Percentiles rank a stretch among this genome's conserved stretches.
These are phyloP conservation scores for Houttuynia cordata DNA, from an alignment of 164 flowering plant genomes.

Conservation along the genomic window DNA sequence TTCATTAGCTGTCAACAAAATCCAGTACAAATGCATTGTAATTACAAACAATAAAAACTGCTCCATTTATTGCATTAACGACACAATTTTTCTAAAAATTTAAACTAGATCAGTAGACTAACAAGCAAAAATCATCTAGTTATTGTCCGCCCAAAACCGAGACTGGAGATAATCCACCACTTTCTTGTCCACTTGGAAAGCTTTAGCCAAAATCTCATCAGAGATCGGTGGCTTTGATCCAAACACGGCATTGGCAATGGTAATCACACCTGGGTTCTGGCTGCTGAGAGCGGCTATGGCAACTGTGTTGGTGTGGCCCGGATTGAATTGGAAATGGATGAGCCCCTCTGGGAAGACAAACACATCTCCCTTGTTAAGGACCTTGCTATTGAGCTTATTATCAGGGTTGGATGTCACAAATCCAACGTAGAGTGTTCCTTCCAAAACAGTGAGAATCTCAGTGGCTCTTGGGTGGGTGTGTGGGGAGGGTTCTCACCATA, in stretches of 20 bases:
- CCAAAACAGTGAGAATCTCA: conserved; percentile 4
- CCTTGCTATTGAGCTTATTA: conserved; percentile 1
- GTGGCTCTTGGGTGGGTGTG: conserved; percentile 4
- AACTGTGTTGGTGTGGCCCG: not conserved
- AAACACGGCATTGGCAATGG: conserved; percentile 2
- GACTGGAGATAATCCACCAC: not conserved
- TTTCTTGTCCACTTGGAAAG: conserved; percentile 7
- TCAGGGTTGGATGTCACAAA: conserved; percentile 8
- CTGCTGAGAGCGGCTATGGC: conserved; percentile 3
- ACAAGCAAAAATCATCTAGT: too few species aligned
- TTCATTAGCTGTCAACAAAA: too few species aligned
- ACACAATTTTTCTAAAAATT: too few species aligned
- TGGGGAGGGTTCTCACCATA: conserved; percentile 4
- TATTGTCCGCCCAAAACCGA: not conserved
- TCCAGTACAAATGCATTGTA: too few species aligned
- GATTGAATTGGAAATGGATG: conserved; percentile 4
- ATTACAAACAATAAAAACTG: too few species aligned
- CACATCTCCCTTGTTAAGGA: not conserved
- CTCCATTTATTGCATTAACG: too few species aligned
- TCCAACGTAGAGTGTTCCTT: conserved; percentile 1
- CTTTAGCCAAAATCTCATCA: not conserved
- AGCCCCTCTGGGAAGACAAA: conserved; percentile 9
- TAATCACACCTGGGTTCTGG: conserved; percentile 1
- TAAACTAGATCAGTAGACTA: too few species aligned
- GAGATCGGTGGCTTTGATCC: not conserved